Base-by-base conservation (phyloP, 768 basidiomycete species). In the Aureoboletus auriporus region DNA sequence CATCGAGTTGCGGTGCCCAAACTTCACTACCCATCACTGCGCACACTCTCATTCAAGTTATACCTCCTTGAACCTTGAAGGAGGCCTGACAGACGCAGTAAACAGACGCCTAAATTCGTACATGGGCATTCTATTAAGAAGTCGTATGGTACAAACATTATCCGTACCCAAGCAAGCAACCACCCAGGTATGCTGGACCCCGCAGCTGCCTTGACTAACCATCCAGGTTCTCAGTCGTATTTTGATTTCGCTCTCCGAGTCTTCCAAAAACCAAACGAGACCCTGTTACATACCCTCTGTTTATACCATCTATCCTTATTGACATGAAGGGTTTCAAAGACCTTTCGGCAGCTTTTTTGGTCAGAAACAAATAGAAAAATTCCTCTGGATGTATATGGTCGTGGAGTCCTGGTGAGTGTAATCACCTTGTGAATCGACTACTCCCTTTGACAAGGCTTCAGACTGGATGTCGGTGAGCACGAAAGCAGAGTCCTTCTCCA, bases 241-340 rank as follows among this genome's bases (percentile, higher is more conserved):
- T 38, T 67, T 89, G 20, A 61, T 70, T 2, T 71, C 73, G 2
- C 59, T 72, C 5, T 54, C 62, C 6, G 77, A 82, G 42, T 59
- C 67, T 20, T 62, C 71, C 4, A 64, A 66, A 39, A 75, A 65
- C 14, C 74, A 78, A 30, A 81, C 80, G 1, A 84, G 78, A 61
- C 84, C 88, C 0, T 91, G 89, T 61, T 88, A 4, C 4, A 86
- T 59, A 77, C 85, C 12, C 66, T 95, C 0, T 82, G 89, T 92
- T 50, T 12, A 82, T 74, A 13, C 17, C 11, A 7, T 28, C 26
- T 35, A 29, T 38, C 28, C 8, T 34, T 37, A 41, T 9, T 13
- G 8, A 28, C n/a, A 39, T 34, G 17, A 43, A 31, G 29, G 13
- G 4, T 6, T 14, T 26, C 50, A 33, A 40, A 31, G 10, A 0